Base-by-base conservation (phyloP, 495 filamentous ascomycete genomes). In the Margaritispora aquatica region DNA sequence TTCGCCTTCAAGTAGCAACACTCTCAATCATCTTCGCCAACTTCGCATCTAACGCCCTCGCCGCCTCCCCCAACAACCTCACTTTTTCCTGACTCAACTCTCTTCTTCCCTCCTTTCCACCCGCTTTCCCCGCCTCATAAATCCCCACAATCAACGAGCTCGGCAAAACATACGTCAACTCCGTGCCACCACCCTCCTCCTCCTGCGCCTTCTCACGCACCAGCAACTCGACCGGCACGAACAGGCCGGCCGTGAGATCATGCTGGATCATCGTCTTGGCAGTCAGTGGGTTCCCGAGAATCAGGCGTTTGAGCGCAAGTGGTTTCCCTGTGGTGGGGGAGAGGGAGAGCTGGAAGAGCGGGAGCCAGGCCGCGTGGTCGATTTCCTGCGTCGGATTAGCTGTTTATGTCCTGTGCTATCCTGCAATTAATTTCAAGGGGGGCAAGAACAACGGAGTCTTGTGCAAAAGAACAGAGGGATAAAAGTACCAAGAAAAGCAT, bases 181-280 rank as follows among this genome's bases (percentile, higher is more conserved):
- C 55, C 22, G 50, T 57, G n/a, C n/a, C n/a, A 5, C 59, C 59
- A 17, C 49, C 61, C 2, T n/a, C 27, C 20, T 52, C 17, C 11
- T 51, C 48, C 7, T 7, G 29, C 15, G 29, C 7, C 15, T 7
- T 34, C 46, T 65, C 63, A 17, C 41, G 4, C 5, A 65, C 55
- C 55, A 65, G 38, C 2, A 65, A 9, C 47, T 62, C 63, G 54
- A 65, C 63, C 1, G 63, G 63, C 17, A 62, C 63, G 31, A 46
- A 57, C 9, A 62, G 29, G 19, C 55, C 59, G 3, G 63, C 61
- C 19, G 31, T 59, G 23, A 59, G 13, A 50, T 62, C 59, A 22
- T 51, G 49, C 22, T 57, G 48, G 26, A 59, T 20, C 51, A 65
- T 62, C n/a, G 58, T 65, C 29, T 58, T 59, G 15, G 59, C 59